phyloP scores from a whole-genome alignment of 2,329 filamentous ascomycete species.

The Colletotrichum scovillei region DNA sequence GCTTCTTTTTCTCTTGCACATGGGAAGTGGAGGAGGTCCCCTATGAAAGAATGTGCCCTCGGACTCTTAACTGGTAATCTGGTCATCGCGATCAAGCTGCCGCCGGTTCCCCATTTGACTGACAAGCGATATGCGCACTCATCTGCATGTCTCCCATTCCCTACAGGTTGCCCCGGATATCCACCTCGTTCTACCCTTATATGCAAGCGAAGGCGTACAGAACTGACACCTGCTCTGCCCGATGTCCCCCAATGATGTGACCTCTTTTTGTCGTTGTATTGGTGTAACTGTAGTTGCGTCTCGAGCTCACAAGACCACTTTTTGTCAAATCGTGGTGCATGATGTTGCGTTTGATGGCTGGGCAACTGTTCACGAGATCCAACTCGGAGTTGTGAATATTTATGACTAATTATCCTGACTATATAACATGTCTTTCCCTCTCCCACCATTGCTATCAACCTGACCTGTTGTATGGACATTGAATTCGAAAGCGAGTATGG shows the following conservation, averaged over 20 bases:
- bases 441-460: not conserved
- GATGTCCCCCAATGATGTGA: constrained; percentile 12
- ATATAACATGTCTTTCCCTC: not conserved
- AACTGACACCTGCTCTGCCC: not conserved
- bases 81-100: not conserved
- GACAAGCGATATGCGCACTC: not conserved
- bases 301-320: not conserved
- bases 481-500: not conserved
- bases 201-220: not conserved
- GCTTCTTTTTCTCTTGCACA: not conserved
- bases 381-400: not conserved
- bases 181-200: not conserved
- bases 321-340: not conserved
- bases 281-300: constrained; percentile 16
- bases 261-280: not conserved
- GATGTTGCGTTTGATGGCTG: not conserved
- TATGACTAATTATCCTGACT: not conserved
- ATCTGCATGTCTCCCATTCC: constrained; percentile 1
- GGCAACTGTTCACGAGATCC: not conserved
- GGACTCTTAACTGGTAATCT: not conserved
- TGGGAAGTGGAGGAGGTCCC: too few species aligned
- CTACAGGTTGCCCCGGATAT: constrained; percentile 20
- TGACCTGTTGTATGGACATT: not conserved
- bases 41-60: not conserved
- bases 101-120: not conserved